Evolutionary conservation across 129 eudicot species (phyloP).

Genomic region (Ambrosia artemisiifolia): DNA sequence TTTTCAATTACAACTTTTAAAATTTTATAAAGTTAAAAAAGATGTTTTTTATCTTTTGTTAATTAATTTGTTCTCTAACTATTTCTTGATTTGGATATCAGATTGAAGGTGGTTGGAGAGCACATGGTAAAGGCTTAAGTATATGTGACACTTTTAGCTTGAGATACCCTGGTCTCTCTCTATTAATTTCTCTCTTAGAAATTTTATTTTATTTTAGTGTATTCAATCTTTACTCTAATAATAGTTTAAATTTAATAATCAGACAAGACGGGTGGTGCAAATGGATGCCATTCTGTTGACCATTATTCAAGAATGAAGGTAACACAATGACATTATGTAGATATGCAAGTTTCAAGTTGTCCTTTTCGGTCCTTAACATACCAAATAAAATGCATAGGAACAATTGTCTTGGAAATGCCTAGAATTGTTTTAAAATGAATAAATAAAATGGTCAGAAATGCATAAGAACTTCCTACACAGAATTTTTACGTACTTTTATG

Average conservation of each 20-base stretch:
- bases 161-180: constrained; percentile 23
- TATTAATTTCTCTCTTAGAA: neutral
- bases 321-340: neutral
- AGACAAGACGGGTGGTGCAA: constrained; percentile 22
- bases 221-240: neutral
- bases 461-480: too few species aligned
- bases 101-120: constrained; percentile 33
- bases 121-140: constrained; percentile 24
- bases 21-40: too few species aligned
- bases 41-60: too few species aligned
- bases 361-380: neutral
- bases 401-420: too few species aligned
- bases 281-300: constrained; percentile 3
- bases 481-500: too few species aligned
- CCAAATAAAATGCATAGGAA: neutral
- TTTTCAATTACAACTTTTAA: too few species aligned
- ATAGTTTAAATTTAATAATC: neutral
- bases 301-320: constrained; percentile 26
- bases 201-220: constrained; percentile 2
- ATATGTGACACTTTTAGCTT: constrained; percentile 18
- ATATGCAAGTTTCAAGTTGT: neutral
- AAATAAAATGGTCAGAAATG: too few species aligned
- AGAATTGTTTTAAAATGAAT: too few species aligned
- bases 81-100: neutral
- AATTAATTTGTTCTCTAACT: neutral